Evolutionary conservation across 2,329 filamentous ascomycete genomes (phyloP), one percentile per base, ranked within the genome.

Genomic region (Gliomastix tumulicola): DNA sequence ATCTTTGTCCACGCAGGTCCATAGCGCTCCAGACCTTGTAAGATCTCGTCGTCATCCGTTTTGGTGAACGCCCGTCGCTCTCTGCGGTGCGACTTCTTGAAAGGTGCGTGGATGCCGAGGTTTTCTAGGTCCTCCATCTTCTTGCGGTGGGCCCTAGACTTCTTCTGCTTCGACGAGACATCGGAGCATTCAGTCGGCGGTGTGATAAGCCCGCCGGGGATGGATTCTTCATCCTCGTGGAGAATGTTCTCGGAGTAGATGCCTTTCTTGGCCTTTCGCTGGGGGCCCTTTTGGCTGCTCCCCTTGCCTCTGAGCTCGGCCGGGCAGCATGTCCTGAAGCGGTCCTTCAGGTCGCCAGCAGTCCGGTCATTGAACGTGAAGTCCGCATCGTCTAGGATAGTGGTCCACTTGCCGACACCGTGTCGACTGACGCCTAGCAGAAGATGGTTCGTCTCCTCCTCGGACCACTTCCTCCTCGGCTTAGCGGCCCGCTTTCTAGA

Each of bases 1-100:
- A 82, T 82, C 51, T 72, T 76, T 35, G 76, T 79, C 78, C 79
- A 82, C 8, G 75, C 69, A 8, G 77, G 74, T 1, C 78, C 78
- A 49, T 81, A 79, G 5, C 66, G 50, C 27, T 75, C 61, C 25
- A 80, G 69, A 0, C 79, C 79, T 40, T 74, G 63, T 2, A 81
- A 59, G 31, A 82, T 82, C 44, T 79, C 72, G 21, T 60, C 61
- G 47, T 83, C 79, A 40, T 83, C 79, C 43, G 77, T 67, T 20
- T 76, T 72, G 0, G 76, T 76, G 43, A 82, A 83, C 1, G 74
- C 70, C 4, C 73, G 65, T 33, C 78, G 64, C 49, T 77, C 74
- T 17, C 79, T 70, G 20, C 79, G 69, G 33, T 69, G 65, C 0
- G 77, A 80, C 48, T 74, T 75, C 42, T 74, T 77, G 47, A 83